Evolutionary conservation across 1,284 basidiomycete species (phyloP), one percentile per base, ranked within the genome.

Genomic region (Ceraceosorus guamensis): DNA sequence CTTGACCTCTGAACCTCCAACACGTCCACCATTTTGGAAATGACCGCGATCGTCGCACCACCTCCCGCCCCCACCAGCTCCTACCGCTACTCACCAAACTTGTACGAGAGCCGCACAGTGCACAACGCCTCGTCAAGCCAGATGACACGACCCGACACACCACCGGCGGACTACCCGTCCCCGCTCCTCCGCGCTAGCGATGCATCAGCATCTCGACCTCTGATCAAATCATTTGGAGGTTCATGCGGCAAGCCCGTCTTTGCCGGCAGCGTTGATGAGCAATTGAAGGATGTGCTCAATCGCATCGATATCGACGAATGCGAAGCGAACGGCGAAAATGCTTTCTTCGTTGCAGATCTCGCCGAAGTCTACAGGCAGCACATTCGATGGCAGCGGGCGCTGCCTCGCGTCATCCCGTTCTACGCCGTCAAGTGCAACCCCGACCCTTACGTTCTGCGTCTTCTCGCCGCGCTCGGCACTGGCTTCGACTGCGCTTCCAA

Each of bases 401-500:
- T 98, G 24, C 71, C 70, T 7, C 89, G 77, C 33, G 85, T 98
- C 47, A 84, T 90, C 68, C 91, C 93, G 32, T 96, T 91, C 79
- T 98, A 74, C 41, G 88, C 91, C 55, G 86, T 95, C 75, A 97
- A 96, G 80, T 96, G 92, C 80, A 98, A 97, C 80, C 93, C 95
- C 11, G 93, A 97, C 73, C 90, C 91, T 2, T 88, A 90, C 71
- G 85, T 98, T 49, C 81, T 98, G 53, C 86, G 90, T 61, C 83
- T 98, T 50, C 84, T 98, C 44, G 89, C 91, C 10, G 84, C 87
- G 30, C 80, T 97, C 59, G 93, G 93, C 44, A 82, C 87, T 1
- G 91, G 91, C 13, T 99, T 98, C 79, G 95, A 98, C 79, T 98
- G 95, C 72, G 95, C 95, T n/a, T 97, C 92, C 46, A 88, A 90